A percentile compares a stretch with the other conserved stretches of the same genome.
These are phyloP conservation scores for Cyclospora cayetanensis DNA, from an alignment of 169 alveolate species.

Conservation along the genomic window DNA sequence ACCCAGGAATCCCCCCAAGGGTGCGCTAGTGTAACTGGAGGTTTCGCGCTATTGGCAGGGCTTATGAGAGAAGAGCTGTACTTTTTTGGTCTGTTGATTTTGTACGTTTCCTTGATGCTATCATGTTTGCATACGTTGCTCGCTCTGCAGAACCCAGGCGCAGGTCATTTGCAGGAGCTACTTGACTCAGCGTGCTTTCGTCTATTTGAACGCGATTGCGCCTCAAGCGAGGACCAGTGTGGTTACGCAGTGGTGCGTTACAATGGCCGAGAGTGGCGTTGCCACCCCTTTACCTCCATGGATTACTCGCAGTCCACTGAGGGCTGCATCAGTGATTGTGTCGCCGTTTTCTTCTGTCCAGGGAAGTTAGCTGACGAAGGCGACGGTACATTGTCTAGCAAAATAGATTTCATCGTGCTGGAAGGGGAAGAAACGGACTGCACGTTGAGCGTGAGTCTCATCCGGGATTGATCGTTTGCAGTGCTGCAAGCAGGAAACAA, in stretches of 20 bases:
- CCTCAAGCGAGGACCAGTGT: neutral
- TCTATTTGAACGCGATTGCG: neutral
- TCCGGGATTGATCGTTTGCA: too few relatives aligned
- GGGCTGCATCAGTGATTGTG: neutral
- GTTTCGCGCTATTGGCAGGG: neutral
- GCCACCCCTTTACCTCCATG: neutral
- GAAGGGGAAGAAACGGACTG: neutral
- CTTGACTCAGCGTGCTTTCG: neutral
- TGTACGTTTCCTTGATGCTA: too few relatives aligned
- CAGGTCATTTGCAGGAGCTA: neutral
- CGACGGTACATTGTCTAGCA: neutral
- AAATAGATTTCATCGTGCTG: neutral
- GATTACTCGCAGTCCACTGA: neutral
- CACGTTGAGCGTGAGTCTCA: neutral
- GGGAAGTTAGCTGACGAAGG: neutral
- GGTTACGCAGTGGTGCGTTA: neutral
- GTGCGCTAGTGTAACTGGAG: neutral
- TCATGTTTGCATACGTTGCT: too few relatives aligned
- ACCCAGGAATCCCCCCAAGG: neutral
- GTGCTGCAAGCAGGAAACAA: too few relatives aligned
- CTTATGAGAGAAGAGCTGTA: neutral
- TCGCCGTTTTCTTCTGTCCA: neutral
- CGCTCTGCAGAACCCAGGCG: slow-evolving; percentile 31
- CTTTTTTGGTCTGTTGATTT: neutral
- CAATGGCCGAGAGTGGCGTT: neutral